phyloP scores from a whole-genome alignment of 2,329 filamentous ascomycete species.

The Cercospora sp. region DNA sequence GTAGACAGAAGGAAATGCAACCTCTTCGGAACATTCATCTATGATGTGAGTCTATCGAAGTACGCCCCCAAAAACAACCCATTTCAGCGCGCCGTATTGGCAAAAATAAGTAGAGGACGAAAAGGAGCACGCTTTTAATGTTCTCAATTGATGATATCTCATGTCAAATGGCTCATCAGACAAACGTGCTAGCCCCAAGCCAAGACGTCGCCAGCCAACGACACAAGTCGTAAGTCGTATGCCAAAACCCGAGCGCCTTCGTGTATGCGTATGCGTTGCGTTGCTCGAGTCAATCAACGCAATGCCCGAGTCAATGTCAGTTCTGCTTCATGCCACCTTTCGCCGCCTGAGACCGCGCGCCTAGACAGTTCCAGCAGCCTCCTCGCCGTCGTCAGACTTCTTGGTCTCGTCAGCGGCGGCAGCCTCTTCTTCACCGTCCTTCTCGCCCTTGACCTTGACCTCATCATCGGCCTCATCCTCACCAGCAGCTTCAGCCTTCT shows the following conservation, averaged over 20 bases:
- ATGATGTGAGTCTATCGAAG: background rate
- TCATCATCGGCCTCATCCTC: background rate
- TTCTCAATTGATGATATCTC: background rate
- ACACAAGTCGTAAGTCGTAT: background rate
- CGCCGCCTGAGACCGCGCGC: background rate
- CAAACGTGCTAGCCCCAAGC: background rate
- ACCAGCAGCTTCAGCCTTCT: background rate
- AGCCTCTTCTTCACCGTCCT: background rate
- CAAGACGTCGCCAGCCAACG: background rate
- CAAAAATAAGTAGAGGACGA: background rate
- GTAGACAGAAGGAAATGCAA: background rate
- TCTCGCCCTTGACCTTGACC: constrained; percentile 7
- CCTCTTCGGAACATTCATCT: background rate
- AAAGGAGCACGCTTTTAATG: background rate
- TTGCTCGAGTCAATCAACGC: background rate
- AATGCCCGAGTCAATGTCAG: background rate
- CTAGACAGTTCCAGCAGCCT: background rate
- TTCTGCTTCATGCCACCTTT: background rate
- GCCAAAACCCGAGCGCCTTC: background rate
- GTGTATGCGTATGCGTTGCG: background rate
- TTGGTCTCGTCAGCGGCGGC: background rate
- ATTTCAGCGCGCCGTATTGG: background rate
- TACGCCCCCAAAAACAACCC: too few species aligned
- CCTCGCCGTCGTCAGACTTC: background rate
- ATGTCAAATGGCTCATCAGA: background rate